phyloP scores from a whole-genome alignment of 176 grass and related monocot species.

The Carex kokanica region DNA sequence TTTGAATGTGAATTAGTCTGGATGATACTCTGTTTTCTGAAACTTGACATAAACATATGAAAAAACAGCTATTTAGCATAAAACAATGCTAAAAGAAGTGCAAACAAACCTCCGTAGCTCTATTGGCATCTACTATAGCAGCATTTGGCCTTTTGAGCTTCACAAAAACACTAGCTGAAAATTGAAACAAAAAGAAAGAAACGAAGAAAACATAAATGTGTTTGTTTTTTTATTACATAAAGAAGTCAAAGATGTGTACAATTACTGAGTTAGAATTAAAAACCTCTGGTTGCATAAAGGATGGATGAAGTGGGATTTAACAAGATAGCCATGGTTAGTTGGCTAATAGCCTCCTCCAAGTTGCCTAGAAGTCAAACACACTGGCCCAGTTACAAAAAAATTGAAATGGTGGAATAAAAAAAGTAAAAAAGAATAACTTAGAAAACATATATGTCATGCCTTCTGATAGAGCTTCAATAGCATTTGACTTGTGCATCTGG shows the following conservation, averaged over 20 bases:
- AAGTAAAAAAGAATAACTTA: background rate
- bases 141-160: conserved; percentile 59
- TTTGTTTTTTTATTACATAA: background rate
- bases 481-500: conserved; percentile 56
- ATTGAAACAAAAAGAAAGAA: conserved; percentile 14
- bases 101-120: conserved; percentile 51
- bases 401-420: conserved; percentile 4
- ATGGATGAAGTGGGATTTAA: conserved; percentile 64
- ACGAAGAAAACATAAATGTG: background rate
- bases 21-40: conserved; percentile 1
- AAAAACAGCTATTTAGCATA: background rate
- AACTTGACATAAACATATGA: background rate
- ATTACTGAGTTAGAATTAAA: background rate
- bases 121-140: conserved; percentile 68
- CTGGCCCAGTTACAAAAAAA: conserved; percentile 11
- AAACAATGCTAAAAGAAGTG: background rate
- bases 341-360: conserved; percentile 43
- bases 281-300: conserved; percentile 68
- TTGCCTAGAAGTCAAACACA: conserved; percentile 46
- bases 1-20: background rate
- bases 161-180: conserved; percentile 49
- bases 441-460: conserved; percentile 25
- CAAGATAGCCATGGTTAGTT: conserved; percentile 51
- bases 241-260: background rate
- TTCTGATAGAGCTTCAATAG: conserved; percentile 38